These are phyloP conservation scores for Sphaerulina musiva DNA, from an alignment of 2,329 filamentous ascomycete species.

Conservation along the genomic window DNA sequence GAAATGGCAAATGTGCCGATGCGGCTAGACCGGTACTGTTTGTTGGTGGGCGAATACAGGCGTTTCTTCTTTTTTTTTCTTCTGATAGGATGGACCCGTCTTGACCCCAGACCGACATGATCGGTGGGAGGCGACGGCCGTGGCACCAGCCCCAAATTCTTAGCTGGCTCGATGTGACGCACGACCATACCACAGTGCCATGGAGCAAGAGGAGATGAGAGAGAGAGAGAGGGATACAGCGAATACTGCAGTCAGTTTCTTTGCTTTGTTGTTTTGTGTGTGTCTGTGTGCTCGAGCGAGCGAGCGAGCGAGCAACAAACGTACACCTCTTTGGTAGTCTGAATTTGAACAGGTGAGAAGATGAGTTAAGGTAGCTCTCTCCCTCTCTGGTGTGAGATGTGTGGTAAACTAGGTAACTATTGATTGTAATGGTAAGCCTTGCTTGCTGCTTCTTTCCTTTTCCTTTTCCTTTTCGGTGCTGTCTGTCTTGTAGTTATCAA, in stretches of 20 bases:
- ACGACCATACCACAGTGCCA: background rate
- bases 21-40: background rate
- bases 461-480: no score
- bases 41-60: background rate
- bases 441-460: no score
- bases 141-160: background rate
- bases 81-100: background rate
- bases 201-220: background rate
- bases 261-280: no score
- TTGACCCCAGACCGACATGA: background rate
- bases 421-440: no score
- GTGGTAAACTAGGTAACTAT: no score
- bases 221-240: background rate
- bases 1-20: background rate
- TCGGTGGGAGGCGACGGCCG: background rate
- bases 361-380: no score
- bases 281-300: no score
- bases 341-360: no score
- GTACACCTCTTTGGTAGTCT: no score
- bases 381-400: conserved; percentile 11
- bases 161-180: background rate
- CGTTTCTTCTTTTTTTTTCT: background rate
- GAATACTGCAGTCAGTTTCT: background rate
- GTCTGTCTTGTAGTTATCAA: no score
- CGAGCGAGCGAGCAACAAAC: no score